Percentiles rank a stretch among this genome's conserved stretches.
Evolutionary conservation across 192 early-diverging fungal species (phyloP).

Genomic region (Coemansia aciculifera): DNA sequence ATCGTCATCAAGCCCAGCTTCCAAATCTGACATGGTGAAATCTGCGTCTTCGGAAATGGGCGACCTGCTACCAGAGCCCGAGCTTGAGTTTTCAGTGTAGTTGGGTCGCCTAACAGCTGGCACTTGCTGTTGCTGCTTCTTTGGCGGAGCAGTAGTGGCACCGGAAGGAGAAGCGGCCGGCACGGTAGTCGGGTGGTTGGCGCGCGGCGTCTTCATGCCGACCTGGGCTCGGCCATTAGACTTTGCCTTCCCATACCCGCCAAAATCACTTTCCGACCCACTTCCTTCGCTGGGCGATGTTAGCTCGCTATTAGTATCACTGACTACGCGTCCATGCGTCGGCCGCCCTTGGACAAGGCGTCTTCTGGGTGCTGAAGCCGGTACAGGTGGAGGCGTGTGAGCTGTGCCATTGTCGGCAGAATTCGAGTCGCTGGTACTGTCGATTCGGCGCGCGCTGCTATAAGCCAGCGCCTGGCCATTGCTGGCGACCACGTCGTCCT

Average conservation of each 20-base stretch:
- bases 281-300: slow-evolving; percentile 26
- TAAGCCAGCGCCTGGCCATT: slow-evolving; percentile 13
- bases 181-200: slow-evolving; percentile 17
- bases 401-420: slow-evolving; percentile 1
- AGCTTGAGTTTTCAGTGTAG: slow-evolving; percentile 26
- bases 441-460: slow-evolving; percentile 9
- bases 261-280: slow-evolving; percentile 44
- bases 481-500: slow-evolving; percentile 1
- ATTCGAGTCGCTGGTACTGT: slow-evolving; percentile 3
- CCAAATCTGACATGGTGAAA: slow-evolving; percentile 40
- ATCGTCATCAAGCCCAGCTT: slow-evolving; percentile 38
- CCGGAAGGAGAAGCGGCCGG: not conserved
- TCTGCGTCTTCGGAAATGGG: slow-evolving; percentile 37
- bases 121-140: slow-evolving; percentile 9
- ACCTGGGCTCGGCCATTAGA: slow-evolving; percentile 30
- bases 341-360: slow-evolving; percentile 41
- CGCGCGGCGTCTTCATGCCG: slow-evolving; percentile 52
- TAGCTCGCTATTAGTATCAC: slow-evolving; percentile 53
- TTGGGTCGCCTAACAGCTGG: slow-evolving; percentile 8
- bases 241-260: slow-evolving; percentile 27
- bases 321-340: slow-evolving; percentile 44
- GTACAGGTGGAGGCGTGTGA: slow-evolving; percentile 10
- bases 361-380: slow-evolving; percentile 7
- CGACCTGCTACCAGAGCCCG: slow-evolving; percentile 31
- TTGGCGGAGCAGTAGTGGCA: not conserved